Percentiles rank a stretch among this genome's conserved stretches.
Conservation (phyloP, 306 rosid genomes). For the Dryas drummondii region DNA sequence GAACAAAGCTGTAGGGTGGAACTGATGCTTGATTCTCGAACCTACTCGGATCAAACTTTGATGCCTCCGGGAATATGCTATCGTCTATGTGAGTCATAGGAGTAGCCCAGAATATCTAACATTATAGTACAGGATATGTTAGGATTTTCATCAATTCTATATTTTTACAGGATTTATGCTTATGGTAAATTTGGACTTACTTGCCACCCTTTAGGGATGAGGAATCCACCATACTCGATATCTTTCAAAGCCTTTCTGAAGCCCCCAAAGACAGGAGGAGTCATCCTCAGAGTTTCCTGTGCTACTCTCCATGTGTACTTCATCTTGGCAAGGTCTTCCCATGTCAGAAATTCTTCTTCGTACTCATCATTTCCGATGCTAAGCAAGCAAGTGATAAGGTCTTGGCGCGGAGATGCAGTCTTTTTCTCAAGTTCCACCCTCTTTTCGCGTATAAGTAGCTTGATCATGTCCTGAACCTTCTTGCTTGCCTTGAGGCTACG, state of each 20-base stretch:
- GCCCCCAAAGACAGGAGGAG: slow-evolving; percentile 69
- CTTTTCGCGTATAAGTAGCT: slow-evolving; percentile 44
- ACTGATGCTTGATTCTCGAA: slow-evolving; percentile 53
- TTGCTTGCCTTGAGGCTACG: slow-evolving; percentile 59
- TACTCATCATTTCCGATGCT: slow-evolving; percentile 38
- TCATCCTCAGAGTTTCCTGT: slow-evolving; percentile 56
- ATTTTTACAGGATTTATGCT: too few species aligned
- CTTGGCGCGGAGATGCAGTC: slow-evolving; percentile 42
- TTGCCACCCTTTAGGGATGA: slow-evolving; percentile 89
- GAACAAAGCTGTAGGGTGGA: slow-evolving; percentile 60
- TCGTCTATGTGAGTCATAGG: slow-evolving; percentile 70
- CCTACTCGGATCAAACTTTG: slow-evolving; percentile 71
- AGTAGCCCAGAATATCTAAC: slow-evolving; percentile 68
- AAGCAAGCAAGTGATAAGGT: slow-evolving; percentile 64
- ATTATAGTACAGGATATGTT: background rate
- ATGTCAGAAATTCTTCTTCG: slow-evolving; percentile 46
- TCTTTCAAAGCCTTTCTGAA: slow-evolving; percentile 55
- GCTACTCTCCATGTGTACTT: slow-evolving; percentile 84
- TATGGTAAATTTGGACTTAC: slow-evolving; percentile 40
- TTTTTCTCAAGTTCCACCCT: slow-evolving; percentile 36
- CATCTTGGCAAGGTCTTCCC: slow-evolving; percentile 82
- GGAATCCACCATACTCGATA: slow-evolving; percentile 57
- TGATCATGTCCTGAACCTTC: slow-evolving; percentile 44
- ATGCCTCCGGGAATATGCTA: slow-evolving; percentile 54
- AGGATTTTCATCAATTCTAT: background rate